phyloP scores from a whole-genome alignment of 352 stramenopile genomes.

The Globisporangium apiculatum region DNA sequence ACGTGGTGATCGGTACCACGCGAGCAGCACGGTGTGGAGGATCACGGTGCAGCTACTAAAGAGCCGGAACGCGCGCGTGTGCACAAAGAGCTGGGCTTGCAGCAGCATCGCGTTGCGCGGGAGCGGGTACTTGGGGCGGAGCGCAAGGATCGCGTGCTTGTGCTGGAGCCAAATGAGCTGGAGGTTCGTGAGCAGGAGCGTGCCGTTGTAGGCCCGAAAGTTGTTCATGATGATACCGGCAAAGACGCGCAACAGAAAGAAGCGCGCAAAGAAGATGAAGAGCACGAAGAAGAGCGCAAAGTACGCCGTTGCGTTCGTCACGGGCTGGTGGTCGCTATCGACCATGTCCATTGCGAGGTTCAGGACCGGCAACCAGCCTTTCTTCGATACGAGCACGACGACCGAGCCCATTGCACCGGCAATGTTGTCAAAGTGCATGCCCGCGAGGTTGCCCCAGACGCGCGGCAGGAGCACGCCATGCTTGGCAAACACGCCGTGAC shows the following conservation, averaged over 20 bases:
- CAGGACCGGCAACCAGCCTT: conserved; percentile 78
- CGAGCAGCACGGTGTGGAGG: conserved; percentile 62
- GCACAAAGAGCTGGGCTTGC: conserved; percentile 52
- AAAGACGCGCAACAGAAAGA: conserved; percentile 74
- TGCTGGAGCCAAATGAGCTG: conserved; percentile 79
- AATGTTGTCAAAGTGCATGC: conserved; percentile 84
- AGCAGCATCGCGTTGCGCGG: conserved; percentile 54
- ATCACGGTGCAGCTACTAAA: conserved; percentile 61
- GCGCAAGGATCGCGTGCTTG: conserved; percentile 48
- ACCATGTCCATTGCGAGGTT: conserved; percentile 81
- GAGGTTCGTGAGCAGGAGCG: conserved; percentile 59
- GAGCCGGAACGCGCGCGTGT: conserved; percentile 52
- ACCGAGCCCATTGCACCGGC: conserved; percentile 65
- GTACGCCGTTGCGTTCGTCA: conserved; percentile 66
- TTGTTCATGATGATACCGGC: conserved; percentile 85
- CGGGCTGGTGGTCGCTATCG: conserved; percentile 56
- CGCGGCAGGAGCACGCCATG: conserved; percentile 53
- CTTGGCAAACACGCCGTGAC: conserved; percentile 59
- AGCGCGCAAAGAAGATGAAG: conserved; percentile 75
- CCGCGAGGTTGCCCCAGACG: conserved; percentile 72
- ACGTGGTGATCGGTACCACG: conserved; percentile 65
- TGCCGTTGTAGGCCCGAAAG: conserved; percentile 80
- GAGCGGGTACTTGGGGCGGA: conserved; percentile 69
- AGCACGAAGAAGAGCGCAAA: conserved; percentile 79
- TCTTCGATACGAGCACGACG: conserved; percentile 79